Percentiles rank a stretch among this genome's conserved stretches.
phyloP scores from a whole-genome alignment of 2,329 filamentous ascomycete species.

The Microdochium paspali region DNA sequence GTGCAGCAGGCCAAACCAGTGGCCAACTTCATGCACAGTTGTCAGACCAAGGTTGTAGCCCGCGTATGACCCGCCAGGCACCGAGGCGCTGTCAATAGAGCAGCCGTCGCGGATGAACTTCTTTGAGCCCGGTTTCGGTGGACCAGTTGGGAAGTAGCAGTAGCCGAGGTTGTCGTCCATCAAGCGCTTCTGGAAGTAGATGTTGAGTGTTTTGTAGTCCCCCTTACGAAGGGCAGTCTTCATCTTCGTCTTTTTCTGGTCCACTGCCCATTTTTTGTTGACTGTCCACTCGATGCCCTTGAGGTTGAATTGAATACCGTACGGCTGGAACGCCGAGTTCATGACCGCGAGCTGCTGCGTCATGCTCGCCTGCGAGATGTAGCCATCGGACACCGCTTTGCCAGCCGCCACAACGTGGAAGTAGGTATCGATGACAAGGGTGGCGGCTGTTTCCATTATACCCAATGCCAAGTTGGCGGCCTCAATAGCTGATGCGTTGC shows the following conservation, averaged over 20 bases:
- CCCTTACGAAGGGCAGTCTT: constrained; percentile 1
- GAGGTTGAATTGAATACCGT: constrained; percentile 1
- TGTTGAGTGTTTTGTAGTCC: constrained; percentile 1
- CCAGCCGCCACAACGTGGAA: background rate
- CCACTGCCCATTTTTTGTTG: constrained; percentile 3
- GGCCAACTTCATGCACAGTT: constrained; percentile 21
- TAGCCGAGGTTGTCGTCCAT: background rate
- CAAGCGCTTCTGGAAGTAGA: constrained; percentile 1
- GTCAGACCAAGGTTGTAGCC: constrained; percentile 17
- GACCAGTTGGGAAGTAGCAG: constrained; percentile 11
- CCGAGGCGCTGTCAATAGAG: background rate
- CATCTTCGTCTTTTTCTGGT: background rate
- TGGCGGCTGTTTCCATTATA: background rate
- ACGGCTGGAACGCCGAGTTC: background rate
- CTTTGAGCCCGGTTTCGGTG: constrained; percentile 7
- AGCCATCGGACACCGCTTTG: background rate
- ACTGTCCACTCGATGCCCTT: background rate
- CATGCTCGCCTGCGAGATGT: background rate
- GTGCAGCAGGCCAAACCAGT: constrained; percentile 25
- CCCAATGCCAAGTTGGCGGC: background rate
- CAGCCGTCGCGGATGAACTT: constrained; percentile 7
- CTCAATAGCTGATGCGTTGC: background rate
- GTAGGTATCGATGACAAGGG: background rate
- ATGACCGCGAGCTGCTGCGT: background rate
- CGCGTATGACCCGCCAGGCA: constrained; percentile 1